Base-by-base conservation (phyloP, 1,284 basidiomycete genomes). In the Melampsora americana region DNA sequence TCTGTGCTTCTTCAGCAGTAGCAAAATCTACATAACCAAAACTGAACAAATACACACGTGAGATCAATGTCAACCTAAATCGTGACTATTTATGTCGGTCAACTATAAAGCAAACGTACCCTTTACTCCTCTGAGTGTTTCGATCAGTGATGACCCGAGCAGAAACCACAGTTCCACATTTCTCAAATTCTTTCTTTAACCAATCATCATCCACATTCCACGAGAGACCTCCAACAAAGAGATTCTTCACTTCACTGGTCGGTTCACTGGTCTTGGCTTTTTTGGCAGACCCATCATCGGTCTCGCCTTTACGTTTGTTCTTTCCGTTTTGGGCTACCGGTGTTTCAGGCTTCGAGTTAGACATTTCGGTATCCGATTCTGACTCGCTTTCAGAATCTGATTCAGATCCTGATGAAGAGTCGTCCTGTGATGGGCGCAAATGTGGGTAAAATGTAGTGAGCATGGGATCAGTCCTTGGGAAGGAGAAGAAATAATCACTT, bases 131-230 rank as follows among this genome's bases (percentile, higher is more conserved):
- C 77, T 81, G 80, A 35, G 90, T 88, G 79, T 90, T 89, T 79
- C 93, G 92, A 84, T 99, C 94, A 84, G 90, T 90, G 84, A 94
- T 91, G 78, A 99, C 94, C 42, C 89, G 90, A 18, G 93, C 93
- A 48, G 89, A 89, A 79, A 90, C 87, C 79, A 99, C 89, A 83
- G 94, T 90, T 78, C 95, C 95, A 81, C 90, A 95, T 72, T 87
- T 86, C 66, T 90, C 89, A 81, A 99, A 98, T 84, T 97, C 95
- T 83, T 89, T 88, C 71, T 90, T 88, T 79, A 99, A 89, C 88
- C 94, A 93, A 84, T 97, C 95, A 83, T 94, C 92, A 86, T 98
- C 95, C 80, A 99, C 90, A 83, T 93, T 94, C 94, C 94, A 99
- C 42, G 93, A 95, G 68, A 99, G 87, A 79, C 89, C 89, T 73